Evolutionary conservation across 2,329 filamentous ascomycete species (phyloP).

Genomic region (Helicocarpus griseus): DNA sequence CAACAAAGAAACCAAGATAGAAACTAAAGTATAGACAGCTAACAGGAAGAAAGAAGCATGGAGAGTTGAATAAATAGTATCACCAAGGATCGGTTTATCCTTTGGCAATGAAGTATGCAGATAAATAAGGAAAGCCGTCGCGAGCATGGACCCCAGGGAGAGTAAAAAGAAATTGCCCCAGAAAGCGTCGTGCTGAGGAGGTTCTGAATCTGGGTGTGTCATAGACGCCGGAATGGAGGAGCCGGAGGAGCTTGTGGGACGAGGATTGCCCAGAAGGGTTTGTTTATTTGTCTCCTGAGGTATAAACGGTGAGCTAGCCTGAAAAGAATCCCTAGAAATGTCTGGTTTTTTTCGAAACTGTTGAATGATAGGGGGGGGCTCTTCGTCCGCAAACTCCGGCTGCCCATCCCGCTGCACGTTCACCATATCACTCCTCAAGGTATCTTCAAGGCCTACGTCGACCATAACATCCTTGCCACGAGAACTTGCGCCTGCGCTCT

Average conservation of each 20-base stretch:
- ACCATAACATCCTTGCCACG: conserved; percentile 63
- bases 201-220: conserved; percentile 52
- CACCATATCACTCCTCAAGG: conserved; percentile 38
- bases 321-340: conserved; percentile 26
- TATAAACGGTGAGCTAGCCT: conserved; percentile 33
- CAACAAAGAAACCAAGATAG: conserved; percentile 73
- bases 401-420: conserved; percentile 35
- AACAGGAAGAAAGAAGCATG: conserved; percentile 82
- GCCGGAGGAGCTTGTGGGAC: conserved; percentile 39
- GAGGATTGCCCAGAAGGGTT: conserved; percentile 34
- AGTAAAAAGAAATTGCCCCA: conserved; percentile 89
- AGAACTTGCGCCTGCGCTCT: conserved; percentile 30
- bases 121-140: conserved; percentile 81
- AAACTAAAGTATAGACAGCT: conserved; percentile 82
- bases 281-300: conserved; percentile 45
- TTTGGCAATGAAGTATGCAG: conserved; percentile 70
- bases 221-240: conserved; percentile 50
- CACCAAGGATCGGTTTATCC: conserved; percentile 59
- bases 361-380: conserved; percentile 46
- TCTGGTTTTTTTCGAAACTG: conserved; percentile 42
- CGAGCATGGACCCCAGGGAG: conserved; percentile 69
- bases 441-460: conserved; percentile 72
- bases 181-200: conserved; percentile 77
- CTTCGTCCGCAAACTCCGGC: conserved; percentile 36
- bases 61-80: conserved; percentile 88